A percentile compares a stretch with the other conserved stretches of the same genome.
Evolutionary conservation across 2,329 filamentous ascomycete species (phyloP).

Genomic region (Ophiobolus disseminans): DNA sequence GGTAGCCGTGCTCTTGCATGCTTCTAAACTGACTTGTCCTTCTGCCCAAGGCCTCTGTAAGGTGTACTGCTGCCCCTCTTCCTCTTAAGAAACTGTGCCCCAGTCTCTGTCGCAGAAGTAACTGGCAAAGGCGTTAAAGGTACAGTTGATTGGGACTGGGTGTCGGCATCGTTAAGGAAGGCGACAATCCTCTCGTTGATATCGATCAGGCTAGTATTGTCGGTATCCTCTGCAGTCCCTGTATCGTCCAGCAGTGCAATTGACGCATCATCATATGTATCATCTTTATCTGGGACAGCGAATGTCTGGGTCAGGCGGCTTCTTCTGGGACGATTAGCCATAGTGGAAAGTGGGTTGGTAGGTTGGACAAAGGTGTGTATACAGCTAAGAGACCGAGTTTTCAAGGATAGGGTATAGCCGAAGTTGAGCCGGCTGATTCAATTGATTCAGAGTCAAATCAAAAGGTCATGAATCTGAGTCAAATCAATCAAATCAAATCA

Average conservation of each 20-base stretch:
- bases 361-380: too few relatives aligned
- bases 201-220: not conserved
- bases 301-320: not conserved
- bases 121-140: not conserved
- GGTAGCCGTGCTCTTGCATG: not conserved
- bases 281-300: not conserved
- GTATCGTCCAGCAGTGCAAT: not conserved
- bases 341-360: not conserved
- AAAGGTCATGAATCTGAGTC: not conserved
- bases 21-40: not conserved
- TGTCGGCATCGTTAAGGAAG: not conserved
- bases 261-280: not conserved
- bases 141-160: not conserved
- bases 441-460: not conserved
- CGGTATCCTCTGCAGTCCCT: not conserved
- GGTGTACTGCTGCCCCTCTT: not conserved
- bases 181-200: not conserved
- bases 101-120: not conserved
- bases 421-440: not conserved
- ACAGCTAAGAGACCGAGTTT: not conserved
- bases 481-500: not conserved
- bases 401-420: not conserved
- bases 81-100: not conserved
- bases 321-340: not conserved
- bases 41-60: not conserved